Conservation (phyloP, 305 asterid species). For the Salvia sclarea region DNA sequence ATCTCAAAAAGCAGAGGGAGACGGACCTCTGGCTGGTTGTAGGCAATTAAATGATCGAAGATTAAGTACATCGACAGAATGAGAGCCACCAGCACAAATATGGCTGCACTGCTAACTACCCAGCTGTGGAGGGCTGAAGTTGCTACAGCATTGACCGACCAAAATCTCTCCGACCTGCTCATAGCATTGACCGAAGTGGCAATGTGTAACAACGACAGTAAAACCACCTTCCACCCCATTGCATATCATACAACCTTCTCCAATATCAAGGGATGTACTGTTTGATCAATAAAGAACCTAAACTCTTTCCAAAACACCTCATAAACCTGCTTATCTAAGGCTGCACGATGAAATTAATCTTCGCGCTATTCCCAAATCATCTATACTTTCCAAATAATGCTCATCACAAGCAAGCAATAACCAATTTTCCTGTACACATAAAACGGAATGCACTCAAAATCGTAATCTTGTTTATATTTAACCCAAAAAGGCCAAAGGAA, state of each 20-base stretch:
- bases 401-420: background rate
- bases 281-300: slow-evolving; percentile 22
- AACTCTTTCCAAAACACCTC: slow-evolving; percentile 13
- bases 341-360: background rate
- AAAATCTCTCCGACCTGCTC: slow-evolving; percentile 47
- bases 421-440: background rate
- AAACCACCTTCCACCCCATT: slow-evolving; percentile 66
- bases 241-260: slow-evolving; percentile 36
- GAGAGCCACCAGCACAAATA: slow-evolving; percentile 75
- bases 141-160: slow-evolving; percentile 41
- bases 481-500: background rate
- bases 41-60: slow-evolving; percentile 89
- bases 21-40: slow-evolving; percentile 92
- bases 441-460: background rate
- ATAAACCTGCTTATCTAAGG: slow-evolving; percentile 21
- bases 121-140: slow-evolving; percentile 60
- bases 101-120: slow-evolving; percentile 75
- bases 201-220: slow-evolving; percentile 42
- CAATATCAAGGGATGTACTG: slow-evolving; percentile 26
- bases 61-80: slow-evolving; percentile 78
- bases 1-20: background rate
- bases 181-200: slow-evolving; percentile 57
- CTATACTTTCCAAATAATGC: background rate
- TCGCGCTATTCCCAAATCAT: background rate
- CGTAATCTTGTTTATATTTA: background rate